Base-by-base conservation (phyloP, 495 filamentous ascomycete genomes). In the Clohesyomyces aquaticus region DNA sequence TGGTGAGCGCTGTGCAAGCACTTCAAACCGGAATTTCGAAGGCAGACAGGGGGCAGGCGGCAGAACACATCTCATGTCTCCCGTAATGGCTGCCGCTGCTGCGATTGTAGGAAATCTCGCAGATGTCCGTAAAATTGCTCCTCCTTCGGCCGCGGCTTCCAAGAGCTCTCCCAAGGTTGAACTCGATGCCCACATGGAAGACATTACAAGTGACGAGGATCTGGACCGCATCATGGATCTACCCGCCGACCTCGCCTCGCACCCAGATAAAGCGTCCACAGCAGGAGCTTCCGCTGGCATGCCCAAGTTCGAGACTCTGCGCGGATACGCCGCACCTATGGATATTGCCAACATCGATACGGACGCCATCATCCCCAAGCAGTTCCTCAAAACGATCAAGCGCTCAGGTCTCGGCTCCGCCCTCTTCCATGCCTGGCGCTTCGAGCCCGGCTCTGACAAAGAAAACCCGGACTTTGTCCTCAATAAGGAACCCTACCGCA, bases 381-480 rank as follows among this genome's bases (percentile, higher is more conserved):
- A 98, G 76, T 98, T 98, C 82, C 82, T 98, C 55, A 98, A 98
- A 80, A 98, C 94, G 42, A 98, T 98, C 78, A 98, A 98, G 82
- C 90, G 94, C 43, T 96, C 94, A 4, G 94, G 94, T 55, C 87
- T 98, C 16, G 92, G 92, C 55, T 81, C 81, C 18, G 94, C 93
- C 43, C 84, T 95, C 59, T 98, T 98, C 80, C 84, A 89, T 74
- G 87, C 86, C 66, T 85, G 88, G 74, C 89, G 94, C 49, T 96
- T 81, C 77, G 82, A 88, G 52, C 75, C 79, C 1, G 87, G 93
- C 60, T 61, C 63, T 16, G 88, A 88, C 57, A 74, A 80, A 19
- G 89, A 93, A 63, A 89, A 90, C 73, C 81, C 85, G 1, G 82
- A 90, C 50, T 98, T 98, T 73, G 75, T 97, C 48, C 87, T 98